A percentile compares a stretch with the other conserved stretches of the same genome.
Conservation (phyloP, 352 stramenopile species). For the Elongisporangium anandrum region DNA sequence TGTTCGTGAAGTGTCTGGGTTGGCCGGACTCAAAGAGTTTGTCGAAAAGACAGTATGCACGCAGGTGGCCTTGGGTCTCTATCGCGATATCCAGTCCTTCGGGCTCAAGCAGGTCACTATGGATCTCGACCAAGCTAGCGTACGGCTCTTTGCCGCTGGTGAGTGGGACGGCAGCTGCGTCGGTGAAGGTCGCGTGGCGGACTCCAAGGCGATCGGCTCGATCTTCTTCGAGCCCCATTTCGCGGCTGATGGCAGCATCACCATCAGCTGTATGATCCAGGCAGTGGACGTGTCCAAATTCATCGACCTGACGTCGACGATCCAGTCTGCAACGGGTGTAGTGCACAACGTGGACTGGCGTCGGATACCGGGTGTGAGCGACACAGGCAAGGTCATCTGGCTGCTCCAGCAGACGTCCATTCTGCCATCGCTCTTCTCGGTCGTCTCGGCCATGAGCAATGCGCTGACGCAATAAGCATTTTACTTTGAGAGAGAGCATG, state of each 20-base stretch:
- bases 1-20: conserved; percentile 53
- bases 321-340: conserved; percentile 38
- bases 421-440: conserved; percentile 14
- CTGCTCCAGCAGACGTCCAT: conserved; percentile 66
- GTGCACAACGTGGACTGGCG: conserved; percentile 71
- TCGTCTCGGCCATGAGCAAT: not conserved
- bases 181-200: conserved; percentile 79
- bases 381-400: conserved; percentile 67
- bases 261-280: conserved; percentile 73
- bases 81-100: conserved; percentile 67
- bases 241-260: conserved; percentile 35
- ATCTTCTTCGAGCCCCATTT: conserved; percentile 81
- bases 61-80: conserved; percentile 62
- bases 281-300: conserved; percentile 49
- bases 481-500: not conserved
- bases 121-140: conserved; percentile 70
- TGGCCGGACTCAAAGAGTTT: conserved; percentile 59
- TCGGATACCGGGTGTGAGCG: conserved; percentile 71
- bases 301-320: conserved; percentile 19
- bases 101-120: conserved; percentile 75
- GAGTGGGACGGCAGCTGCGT: conserved; percentile 84
- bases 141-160: conserved; percentile 66
- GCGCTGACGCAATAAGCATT: conserved; percentile 9
- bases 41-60: conserved; percentile 73
- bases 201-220: conserved; percentile 54